A percentile compares a stretch with the other conserved stretches of the same genome.
Conservation (phyloP, 768 basidiomycete genomes). For the Coprinellus aureogranulatus region DNA sequence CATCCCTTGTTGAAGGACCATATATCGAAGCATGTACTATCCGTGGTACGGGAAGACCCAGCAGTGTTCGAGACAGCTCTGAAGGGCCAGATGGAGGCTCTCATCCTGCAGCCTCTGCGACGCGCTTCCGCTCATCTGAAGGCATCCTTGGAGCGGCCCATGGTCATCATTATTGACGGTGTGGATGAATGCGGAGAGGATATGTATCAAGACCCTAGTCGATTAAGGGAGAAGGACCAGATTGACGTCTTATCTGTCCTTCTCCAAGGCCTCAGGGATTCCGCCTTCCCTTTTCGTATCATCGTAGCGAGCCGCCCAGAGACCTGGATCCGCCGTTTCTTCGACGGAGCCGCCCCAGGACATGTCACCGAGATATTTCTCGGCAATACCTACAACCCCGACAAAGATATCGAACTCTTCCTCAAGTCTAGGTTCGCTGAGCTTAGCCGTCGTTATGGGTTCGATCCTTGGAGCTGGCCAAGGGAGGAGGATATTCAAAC, state of each 20-base stretch:
- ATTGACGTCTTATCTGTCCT: neutral
- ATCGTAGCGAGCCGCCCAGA: conserved; percentile 5
- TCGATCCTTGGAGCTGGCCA: neutral
- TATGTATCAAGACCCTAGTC: neutral
- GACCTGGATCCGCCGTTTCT: neutral
- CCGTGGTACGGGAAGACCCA: neutral
- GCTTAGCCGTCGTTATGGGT: neutral
- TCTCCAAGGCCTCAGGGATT: neutral
- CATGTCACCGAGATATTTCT: neutral
- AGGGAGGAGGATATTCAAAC: neutral
- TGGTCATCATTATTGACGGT: conserved; percentile 8
- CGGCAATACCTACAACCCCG: neutral
- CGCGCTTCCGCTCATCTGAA: too few relatives aligned
- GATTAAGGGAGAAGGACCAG: neutral
- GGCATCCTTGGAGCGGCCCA: neutral
- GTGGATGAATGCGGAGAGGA: conserved; percentile 4
- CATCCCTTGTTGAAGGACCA: neutral
- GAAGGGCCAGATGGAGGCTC: neutral
- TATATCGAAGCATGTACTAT: neutral
- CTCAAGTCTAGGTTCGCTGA: neutral
- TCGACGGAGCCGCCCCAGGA: neutral
- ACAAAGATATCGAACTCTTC: neutral
- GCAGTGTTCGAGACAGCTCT: neutral
- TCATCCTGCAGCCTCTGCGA: neutral
- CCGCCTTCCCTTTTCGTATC: neutral